These are phyloP conservation scores for Candida lessepsii DNA, from an alignment of 805 yeast genomes.

Conservation along the genomic window DNA sequence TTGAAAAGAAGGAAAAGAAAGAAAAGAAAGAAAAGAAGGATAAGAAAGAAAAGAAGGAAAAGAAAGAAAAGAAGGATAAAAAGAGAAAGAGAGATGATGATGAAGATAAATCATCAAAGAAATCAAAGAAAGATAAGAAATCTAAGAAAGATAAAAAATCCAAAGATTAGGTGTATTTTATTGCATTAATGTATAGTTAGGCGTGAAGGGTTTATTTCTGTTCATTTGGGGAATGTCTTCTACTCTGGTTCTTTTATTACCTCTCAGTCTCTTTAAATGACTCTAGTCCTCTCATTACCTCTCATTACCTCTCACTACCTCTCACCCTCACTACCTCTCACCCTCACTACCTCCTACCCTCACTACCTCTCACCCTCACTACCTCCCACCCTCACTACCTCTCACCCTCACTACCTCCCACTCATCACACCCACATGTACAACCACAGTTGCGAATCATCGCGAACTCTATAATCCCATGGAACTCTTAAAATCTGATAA, in stretches of 20 bases:
- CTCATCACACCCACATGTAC: constrained; percentile 2
- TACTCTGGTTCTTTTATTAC: too few species aligned
- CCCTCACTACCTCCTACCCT: too few species aligned
- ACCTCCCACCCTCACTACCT: too few species aligned
- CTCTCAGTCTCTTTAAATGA: too few species aligned
- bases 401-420: too few species aligned
- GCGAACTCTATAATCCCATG: not conserved
- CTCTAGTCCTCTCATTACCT: too few species aligned
- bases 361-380: too few species aligned
- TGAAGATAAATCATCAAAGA: not conserved
- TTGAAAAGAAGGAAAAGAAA: constrained; percentile 21
- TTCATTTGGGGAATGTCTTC: too few species aligned
- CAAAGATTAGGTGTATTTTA: constrained; percentile 3
- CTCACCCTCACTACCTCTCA: too few species aligned
- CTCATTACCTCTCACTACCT: too few species aligned
- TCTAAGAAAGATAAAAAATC: constrained; percentile 4
- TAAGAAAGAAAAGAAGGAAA: constrained; percentile 28
- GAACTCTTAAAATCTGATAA: constrained; percentile 8
- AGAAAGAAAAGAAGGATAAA: constrained; percentile 30
- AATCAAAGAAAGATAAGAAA: constrained; percentile 6
- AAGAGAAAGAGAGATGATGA: constrained; percentile 3
- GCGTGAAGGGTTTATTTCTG: too few species aligned
- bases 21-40: constrained; percentile 12
- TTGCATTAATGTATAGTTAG: constrained; percentile 8
- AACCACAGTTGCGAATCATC: constrained; percentile 8